phyloP scores from a whole-genome alignment of 306 rosid species.

The Gastrolobium villosum region DNA sequence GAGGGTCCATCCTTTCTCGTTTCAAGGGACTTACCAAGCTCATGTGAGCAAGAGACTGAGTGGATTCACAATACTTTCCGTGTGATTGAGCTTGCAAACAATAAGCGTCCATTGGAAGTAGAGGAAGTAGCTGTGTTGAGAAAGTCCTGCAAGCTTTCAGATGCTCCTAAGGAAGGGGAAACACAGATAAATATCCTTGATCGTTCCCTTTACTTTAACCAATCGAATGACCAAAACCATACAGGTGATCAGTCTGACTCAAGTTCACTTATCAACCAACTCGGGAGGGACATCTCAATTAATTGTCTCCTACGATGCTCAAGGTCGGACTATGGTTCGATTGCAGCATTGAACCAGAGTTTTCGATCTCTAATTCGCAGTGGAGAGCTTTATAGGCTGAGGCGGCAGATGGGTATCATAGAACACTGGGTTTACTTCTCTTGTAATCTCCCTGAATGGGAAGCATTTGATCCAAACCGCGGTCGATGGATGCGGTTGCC shows the following conservation, averaged over 20 bases:
- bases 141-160: conserved; percentile 63
- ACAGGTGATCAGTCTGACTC: conserved; percentile 58
- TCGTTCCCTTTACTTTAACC: conserved; percentile 44
- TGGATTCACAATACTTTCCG: conserved; percentile 65
- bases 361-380: conserved; percentile 65
- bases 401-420: conserved; percentile 64
- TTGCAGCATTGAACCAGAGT: conserved; percentile 63
- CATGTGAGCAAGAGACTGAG: conserved; percentile 72
- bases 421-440: conserved; percentile 91
- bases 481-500: conserved; percentile 75
- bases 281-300: conserved; percentile 74
- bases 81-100: conserved; percentile 57
- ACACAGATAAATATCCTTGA: conserved; percentile 35
- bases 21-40: conserved; percentile 69
- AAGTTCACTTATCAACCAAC: conserved; percentile 60
- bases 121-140: conserved; percentile 48
- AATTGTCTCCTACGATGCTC: conserved; percentile 70
- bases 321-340: conserved; percentile 72
- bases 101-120: conserved; percentile 55
- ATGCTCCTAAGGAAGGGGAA: conserved; percentile 43
- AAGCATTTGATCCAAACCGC: conserved; percentile 71
- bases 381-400: conserved; percentile 69
- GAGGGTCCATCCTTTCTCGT: conserved; percentile 79
- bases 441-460: conserved; percentile 80
- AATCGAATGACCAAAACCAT: conserved; percentile 46